phyloP scores from a whole-genome alignment of 106 monocot species.

The Hemerocallis citrina region DNA sequence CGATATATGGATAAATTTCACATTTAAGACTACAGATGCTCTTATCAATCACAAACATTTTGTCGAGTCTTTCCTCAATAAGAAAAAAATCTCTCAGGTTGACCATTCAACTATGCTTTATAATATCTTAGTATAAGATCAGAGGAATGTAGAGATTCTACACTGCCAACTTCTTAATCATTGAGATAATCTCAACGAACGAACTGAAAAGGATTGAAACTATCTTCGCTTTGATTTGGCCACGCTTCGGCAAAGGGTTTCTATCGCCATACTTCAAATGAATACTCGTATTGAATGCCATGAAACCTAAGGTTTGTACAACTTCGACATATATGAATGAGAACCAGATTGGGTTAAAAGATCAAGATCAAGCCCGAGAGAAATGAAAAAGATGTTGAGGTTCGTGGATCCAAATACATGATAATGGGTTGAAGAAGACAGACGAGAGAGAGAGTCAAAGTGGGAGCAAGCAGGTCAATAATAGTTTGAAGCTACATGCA shows the following conservation, averaged over 20 bases:
- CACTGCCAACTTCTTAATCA: neutral
- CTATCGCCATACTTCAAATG: neutral
- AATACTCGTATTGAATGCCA: neutral
- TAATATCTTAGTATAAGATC: neutral
- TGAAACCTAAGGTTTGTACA: neutral
- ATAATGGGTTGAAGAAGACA: too few relatives aligned
- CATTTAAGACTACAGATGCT: too few relatives aligned
- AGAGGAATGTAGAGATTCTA: neutral
- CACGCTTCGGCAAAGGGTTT: slow-evolving; percentile 1
- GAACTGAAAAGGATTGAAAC: neutral
- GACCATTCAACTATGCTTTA: neutral
- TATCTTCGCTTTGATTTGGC: slow-evolving; percentile 8
- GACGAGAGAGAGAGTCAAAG: too few relatives aligned
- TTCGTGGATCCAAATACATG: too few relatives aligned
- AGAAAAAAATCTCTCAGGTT: neutral
- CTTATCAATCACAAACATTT: neutral
- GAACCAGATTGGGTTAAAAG: neutral
- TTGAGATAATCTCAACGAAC: neutral
- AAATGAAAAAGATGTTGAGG: too few relatives aligned
- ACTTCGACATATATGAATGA: neutral
- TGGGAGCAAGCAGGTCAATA: too few relatives aligned
- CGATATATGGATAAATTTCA: too few relatives aligned
- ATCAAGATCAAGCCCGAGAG: too few relatives aligned
- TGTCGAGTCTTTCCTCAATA: neutral
- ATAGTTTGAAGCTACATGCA: too few relatives aligned